Conservation (phyloP, 352 stramenopile genomes). For the Phytopythium chamaehyphon region DNA sequence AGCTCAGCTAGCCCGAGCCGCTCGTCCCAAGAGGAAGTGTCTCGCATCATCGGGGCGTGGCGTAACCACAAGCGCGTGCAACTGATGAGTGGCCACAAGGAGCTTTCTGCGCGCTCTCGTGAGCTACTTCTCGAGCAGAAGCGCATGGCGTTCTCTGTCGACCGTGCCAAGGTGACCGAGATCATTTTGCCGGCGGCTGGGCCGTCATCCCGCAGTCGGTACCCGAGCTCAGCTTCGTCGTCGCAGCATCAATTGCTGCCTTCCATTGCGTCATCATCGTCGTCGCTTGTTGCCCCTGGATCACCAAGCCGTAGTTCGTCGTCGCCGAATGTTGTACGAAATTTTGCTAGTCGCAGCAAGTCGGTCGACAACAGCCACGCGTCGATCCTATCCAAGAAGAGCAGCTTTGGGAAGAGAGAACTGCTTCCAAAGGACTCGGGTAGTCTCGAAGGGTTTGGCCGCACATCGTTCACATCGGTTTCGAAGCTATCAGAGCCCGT, state of each 20-base stretch:
- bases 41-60: constrained; percentile 80
- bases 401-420: constrained; percentile 34
- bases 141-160: constrained; percentile 79
- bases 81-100: constrained; percentile 86
- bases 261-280: constrained; percentile 35
- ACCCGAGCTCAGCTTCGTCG: constrained; percentile 42
- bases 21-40: constrained; percentile 62
- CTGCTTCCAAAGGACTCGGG: constrained; percentile 28
- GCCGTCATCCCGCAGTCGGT: constrained; percentile 39
- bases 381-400: constrained; percentile 41
- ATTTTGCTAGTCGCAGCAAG: constrained; percentile 26
- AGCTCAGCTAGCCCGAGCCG: constrained; percentile 48
- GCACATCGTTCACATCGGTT: constrained; percentile 75
- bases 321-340: constrained; percentile 17
- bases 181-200: constrained; percentile 71
- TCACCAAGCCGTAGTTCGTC: constrained; percentile 21
- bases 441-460: constrained; percentile 53
- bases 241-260: constrained; percentile 15
- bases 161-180: constrained; percentile 80
- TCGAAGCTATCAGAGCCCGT: constrained; percentile 50
- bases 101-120: constrained; percentile 66
- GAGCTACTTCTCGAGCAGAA: constrained; percentile 87
- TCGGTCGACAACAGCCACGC: constrained; percentile 31
- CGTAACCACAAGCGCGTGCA: constrained; percentile 83
- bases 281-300: constrained; percentile 20